Conservation (phyloP, 768 basidiomycete species). For the Boletellus ananiceps region DNA sequence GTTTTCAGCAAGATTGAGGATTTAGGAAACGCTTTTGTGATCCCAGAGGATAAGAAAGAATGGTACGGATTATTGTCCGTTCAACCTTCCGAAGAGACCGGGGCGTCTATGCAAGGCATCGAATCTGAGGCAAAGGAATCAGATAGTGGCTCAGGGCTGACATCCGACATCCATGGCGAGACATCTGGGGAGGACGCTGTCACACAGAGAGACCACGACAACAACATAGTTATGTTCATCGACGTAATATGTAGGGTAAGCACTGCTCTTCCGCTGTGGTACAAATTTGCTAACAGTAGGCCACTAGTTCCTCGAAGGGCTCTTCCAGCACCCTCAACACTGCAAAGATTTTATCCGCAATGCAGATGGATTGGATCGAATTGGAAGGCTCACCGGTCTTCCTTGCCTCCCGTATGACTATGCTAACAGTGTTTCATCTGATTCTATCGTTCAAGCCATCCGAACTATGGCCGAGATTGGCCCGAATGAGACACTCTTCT, state of each 20-base stretch:
- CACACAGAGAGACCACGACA: constrained; percentile 59
- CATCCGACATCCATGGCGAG: constrained; percentile 15
- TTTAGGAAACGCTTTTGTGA: constrained; percentile 55
- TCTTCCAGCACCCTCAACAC: constrained; percentile 89
- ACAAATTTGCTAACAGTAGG: not conserved
- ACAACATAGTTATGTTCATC: constrained; percentile 70
- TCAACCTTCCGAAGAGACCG: constrained; percentile 16
- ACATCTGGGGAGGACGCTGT: constrained; percentile 30
- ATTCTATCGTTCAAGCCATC: constrained; percentile 84
- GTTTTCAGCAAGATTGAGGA: constrained; percentile 72
- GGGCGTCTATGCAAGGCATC: constrained; percentile 51
- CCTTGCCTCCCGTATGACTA: constrained; percentile 90
- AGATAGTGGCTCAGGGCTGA: constrained; percentile 18
- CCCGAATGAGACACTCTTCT: constrained; percentile 67
- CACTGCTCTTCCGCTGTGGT: constrained; percentile 1
- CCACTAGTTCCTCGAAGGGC: constrained; percentile 81
- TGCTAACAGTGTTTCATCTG: constrained; percentile 77
- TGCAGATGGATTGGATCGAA: constrained; percentile 64
- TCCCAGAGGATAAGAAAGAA: constrained; percentile 54
- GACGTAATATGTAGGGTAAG: constrained; percentile 75
- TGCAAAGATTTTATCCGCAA: constrained; percentile 83
- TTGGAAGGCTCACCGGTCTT: constrained; percentile 74
- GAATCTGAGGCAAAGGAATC: constrained; percentile 17
- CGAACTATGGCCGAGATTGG: constrained; percentile 85
- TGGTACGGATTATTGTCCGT: constrained; percentile 59